Base-by-base conservation (phyloP, 345 rosid species). In the Gossypium sturtianum region DNA sequence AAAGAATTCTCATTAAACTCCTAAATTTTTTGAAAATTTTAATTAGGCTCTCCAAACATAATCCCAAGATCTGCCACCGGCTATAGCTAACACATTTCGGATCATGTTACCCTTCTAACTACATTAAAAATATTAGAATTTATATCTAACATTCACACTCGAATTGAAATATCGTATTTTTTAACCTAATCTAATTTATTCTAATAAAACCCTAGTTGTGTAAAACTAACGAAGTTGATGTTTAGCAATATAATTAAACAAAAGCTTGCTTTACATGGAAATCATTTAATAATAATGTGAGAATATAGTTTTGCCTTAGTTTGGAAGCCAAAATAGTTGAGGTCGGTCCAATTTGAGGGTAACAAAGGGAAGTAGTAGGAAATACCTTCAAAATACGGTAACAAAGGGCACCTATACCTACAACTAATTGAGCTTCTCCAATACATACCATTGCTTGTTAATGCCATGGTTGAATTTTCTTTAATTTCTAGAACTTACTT, bases 221-320 rank as follows among this genome's bases (percentile, higher is more conserved):
- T 16, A 7, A 16, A 51, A 15, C 6, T 51, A n/a, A 10, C 20
- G 60, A 57, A 57, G 23, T 27, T 57, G 62, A 57, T 57, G 12
- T 57, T 57, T 57, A 57, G 15, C 13, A 57, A 22, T 53, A 57
- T 2, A 22, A 57, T 1, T 56, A 7, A 56, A 61, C 6, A 34
- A 27, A 4, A 61, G 44, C 15, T 61, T 61, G 75, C 78, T 34
- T 69, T 76, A 20, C 72, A 73, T 66, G 79, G 29, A 77, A 81
- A 71, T 77, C 59, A 56, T 27, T 10, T 15, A 3, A 58, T 29
- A 12, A 58, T 52, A 23, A 13, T 61, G 27, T 47, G 25, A 34
- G 41, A 1, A 67, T 0, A 29, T 34, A 7, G 20, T 1, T 61
- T 17, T 77, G 56, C 38, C 84, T 72, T 77, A 16, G 54, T 72